Percentiles rank a stretch among this genome's conserved stretches.
Conservation (phyloP, 192 early-diverging fungal genomes). For the Podila clonocystis region DNA sequence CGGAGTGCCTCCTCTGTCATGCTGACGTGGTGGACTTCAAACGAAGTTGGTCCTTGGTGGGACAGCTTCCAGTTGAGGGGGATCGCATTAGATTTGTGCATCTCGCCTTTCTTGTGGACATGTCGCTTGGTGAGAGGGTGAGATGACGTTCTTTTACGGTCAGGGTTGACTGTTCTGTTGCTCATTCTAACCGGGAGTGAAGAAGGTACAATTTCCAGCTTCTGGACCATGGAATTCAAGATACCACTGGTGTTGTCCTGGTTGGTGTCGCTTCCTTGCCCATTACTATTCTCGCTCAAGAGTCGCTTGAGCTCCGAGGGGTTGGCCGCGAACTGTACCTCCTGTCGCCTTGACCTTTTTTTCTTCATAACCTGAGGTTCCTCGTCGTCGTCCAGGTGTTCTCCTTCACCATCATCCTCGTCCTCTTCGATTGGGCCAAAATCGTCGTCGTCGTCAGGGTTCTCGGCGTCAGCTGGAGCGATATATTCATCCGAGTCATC, state of each 20-base stretch:
- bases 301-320: too few species aligned
- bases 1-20: slow-evolving; percentile 21
- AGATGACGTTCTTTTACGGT: background rate
- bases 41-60: slow-evolving; percentile 25
- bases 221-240: background rate
- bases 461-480: background rate
- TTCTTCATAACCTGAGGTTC: background rate
- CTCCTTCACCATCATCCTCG: slow-evolving; percentile 15
- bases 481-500: slow-evolving; percentile 43
- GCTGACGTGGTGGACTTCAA: slow-evolving; percentile 28
- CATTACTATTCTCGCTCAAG: background rate
- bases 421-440: background rate
- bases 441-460: background rate
- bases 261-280: background rate
- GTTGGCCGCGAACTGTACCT: too few species aligned
- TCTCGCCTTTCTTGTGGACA: slow-evolving; percentile 22
- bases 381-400: slow-evolving; percentile 5
- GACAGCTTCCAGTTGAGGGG: slow-evolving; percentile 18
- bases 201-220: background rate
- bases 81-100: slow-evolving; percentile 2
- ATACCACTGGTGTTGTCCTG: background rate
- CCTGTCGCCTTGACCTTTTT: background rate
- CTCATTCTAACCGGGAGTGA: background rate
- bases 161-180: background rate
- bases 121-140: background rate